Conservation (phyloP, 2,329 filamentous ascomycete genomes). For the Keithomyces neogunnii region DNA sequence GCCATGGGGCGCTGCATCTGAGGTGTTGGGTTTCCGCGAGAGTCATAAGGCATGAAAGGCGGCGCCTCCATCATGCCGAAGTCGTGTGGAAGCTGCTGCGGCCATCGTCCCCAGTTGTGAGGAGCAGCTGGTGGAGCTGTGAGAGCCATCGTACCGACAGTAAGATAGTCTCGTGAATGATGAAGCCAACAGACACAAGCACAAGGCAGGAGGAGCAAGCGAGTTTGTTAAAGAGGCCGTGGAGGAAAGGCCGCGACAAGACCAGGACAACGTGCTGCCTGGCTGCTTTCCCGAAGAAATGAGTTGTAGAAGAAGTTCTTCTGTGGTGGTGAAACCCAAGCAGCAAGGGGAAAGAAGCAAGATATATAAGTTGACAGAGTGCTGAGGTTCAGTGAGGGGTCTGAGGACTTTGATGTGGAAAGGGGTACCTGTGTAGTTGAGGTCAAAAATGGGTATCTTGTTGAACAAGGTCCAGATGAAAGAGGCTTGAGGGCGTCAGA, state of each 20-base stretch:
- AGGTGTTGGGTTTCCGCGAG: conserved; percentile 27
- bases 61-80: conserved; percentile 41
- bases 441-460: conserved; percentile 2
- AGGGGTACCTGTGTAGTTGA: conserved; percentile 5
- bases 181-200: not conserved
- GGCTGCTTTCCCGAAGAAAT: not conserved
- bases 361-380: conserved; percentile 5
- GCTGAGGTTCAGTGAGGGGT: not conserved
- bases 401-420: not conserved
- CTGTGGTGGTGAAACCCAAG: not conserved
- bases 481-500: not conserved
- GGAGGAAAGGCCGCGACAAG: not conserved
- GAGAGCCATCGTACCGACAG: conserved; percentile 33
- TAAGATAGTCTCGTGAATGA: conserved; percentile 13
- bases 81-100: conserved; percentile 37
- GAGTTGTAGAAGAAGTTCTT: not conserved
- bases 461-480: conserved; percentile 1
- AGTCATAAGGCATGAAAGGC: conserved; percentile 41
- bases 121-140: conserved; percentile 34
- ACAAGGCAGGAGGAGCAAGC: not conserved
- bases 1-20: conserved; percentile 36
- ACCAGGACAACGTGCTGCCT: not conserved
- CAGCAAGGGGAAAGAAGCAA: not conserved
- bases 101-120: conserved; percentile 48
- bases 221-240: not conserved